These are phyloP conservation scores for Coniella vitis DNA, from an alignment of 2,329 filamentous ascomycete species.

Conservation along the genomic window DNA sequence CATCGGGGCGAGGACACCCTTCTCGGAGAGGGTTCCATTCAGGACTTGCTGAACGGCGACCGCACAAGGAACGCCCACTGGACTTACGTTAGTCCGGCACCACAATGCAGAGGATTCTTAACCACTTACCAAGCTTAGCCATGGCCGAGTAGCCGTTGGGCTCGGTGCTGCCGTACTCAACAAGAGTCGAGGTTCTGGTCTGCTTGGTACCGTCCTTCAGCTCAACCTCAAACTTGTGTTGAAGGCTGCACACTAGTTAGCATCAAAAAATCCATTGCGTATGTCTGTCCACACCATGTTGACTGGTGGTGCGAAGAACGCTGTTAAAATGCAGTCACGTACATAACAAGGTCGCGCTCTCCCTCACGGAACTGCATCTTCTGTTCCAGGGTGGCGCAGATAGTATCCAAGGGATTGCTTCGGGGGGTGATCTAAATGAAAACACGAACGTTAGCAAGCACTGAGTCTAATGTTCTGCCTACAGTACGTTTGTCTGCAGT, in stretches of 20 bases:
- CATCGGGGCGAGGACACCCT: slow-evolving; percentile 73
- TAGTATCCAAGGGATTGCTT: slow-evolving; percentile 77
- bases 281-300: no score
- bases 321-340: slow-evolving; percentile 50
- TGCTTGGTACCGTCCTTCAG: slow-evolving; percentile 1
- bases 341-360: slow-evolving; percentile 78
- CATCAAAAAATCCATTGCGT: slow-evolving; percentile 41
- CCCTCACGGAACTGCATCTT: slow-evolving; percentile 83
- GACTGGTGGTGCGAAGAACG: slow-evolving; percentile 69
- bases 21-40: slow-evolving; percentile 66
- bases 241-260: slow-evolving; percentile 64
- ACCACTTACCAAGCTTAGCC: not conserved
- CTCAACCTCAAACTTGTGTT: slow-evolving; percentile 7
- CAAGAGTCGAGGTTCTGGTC: slow-evolving; percentile 2
- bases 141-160: slow-evolving; percentile 1
- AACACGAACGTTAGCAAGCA: slow-evolving; percentile 75
- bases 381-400: slow-evolving; percentile 76
- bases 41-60: slow-evolving; percentile 74
- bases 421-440: slow-evolving; percentile 64
- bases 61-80: slow-evolving; percentile 32
- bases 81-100: not conserved
- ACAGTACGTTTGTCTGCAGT: not conserved
- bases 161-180: slow-evolving; percentile 5
- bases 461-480: not conserved
- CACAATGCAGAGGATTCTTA: no score